These are phyloP conservation scores for Kuraishia ogatae DNA, from an alignment of 805 yeast species.

Conservation along the genomic window DNA sequence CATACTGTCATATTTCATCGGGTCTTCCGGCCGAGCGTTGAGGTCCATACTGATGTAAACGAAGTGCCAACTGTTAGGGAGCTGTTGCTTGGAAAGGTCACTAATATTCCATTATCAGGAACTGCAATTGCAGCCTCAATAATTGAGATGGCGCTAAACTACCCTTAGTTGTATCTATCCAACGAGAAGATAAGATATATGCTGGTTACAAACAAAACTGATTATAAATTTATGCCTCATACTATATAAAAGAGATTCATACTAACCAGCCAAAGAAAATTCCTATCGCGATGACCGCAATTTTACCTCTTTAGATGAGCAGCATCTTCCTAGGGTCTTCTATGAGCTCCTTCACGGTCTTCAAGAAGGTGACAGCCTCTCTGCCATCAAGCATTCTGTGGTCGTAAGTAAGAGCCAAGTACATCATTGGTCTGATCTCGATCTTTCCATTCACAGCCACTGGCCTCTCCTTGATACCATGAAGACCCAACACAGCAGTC, in stretches of 20 bases:
- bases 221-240: neutral
- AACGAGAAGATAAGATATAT: no score
- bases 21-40: neutral
- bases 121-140: no score
- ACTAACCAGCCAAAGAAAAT: neutral
- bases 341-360: constrained; percentile 90
- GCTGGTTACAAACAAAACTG: neutral
- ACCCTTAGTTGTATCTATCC: no score
- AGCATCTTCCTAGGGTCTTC: constrained; percentile 99
- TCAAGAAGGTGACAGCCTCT: constrained; percentile 95
- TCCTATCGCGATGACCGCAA: neutral
- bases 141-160: no score
- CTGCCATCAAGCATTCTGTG: constrained; percentile 98
- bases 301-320: constrained; percentile 25
- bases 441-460: constrained; percentile 94
- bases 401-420: constrained; percentile 95
- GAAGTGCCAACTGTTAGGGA: no score
- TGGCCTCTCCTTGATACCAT: constrained; percentile 96
- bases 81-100: no score
- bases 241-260: neutral
- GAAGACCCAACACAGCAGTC: constrained; percentile 95
- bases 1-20: neutral
- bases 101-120: no score
- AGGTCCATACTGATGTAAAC: no score
- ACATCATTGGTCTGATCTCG: constrained; percentile 99